Base-by-base conservation (phyloP, 371 early-diverging fungal genomes). In the Phascolomyces articulosus region DNA sequence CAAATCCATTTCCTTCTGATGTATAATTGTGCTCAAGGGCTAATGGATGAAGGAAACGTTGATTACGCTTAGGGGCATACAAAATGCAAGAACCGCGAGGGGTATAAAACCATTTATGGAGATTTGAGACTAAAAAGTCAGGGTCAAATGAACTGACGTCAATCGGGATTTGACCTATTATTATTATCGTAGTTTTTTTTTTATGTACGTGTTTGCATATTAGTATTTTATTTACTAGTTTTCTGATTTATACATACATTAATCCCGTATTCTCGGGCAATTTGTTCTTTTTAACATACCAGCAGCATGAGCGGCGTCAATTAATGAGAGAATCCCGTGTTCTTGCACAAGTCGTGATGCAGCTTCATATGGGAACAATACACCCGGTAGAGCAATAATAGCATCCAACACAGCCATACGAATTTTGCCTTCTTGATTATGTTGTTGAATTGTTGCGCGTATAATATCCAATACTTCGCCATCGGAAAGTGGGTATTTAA, bases 61-160 rank as follows among this genome's bases (percentile, higher is more conserved):
- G 90, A 47, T 85, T 75, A 11, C 79, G 67, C 44, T 76, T 73
- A 16, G 82, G 71, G 13, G 85, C 85, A 56, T 84, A 90, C 1
- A 93, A 66, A 0, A 89, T 62, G 7, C 90, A 90, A 3, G 81
- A 73, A 18, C 88, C 86, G 27, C 90, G 81, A 21, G 84, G 80
- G 40, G 83, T 72, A 65, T 75, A 90, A 18, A 91, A 71, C 93
- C 93, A 93, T 75, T 92, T 92, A 70, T 93, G 93, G 53, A 82
- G 80, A 64, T 90, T 91, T 27, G 88, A 85, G 26, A 86, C 82
- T 55, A 88, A 89, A 67, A 86, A 93, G 69, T 93, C 93, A 6
- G 90, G 79, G 62, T 83, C 75, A 6, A 77, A 51, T 29, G 66
- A 74, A 41, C 73, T 71, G n/a, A 93, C 58, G 60, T 90, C 66